These are phyloP conservation scores for Pilatotrama ljubarskyi DNA, from an alignment of 768 basidiomycete species.

Conservation along the genomic window DNA sequence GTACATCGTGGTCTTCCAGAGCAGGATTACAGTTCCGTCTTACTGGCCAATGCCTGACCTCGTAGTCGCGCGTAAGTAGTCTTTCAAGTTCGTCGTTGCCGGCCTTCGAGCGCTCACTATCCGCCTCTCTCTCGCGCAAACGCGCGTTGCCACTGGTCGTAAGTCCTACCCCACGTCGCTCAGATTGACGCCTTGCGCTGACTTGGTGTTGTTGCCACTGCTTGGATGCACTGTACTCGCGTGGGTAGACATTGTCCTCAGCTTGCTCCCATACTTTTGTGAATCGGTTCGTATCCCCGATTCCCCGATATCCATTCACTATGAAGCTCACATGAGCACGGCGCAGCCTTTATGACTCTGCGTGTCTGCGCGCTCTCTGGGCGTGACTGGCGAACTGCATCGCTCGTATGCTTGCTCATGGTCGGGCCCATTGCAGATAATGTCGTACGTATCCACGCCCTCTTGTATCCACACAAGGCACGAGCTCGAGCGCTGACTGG, in stretches of 20 bases:
- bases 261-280: constrained; percentile 6
- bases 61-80: too few relatives aligned
- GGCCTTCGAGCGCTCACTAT: too few relatives aligned
- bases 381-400: background rate
- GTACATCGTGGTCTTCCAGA: too few relatives aligned
- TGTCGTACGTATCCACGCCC: background rate
- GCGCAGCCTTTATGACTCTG: constrained; percentile 13
- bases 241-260: background rate
- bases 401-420: background rate
- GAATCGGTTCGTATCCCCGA: background rate
- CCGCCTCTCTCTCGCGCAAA: too few relatives aligned
- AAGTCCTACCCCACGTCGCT: too few relatives aligned
- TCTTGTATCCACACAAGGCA: too few relatives aligned
- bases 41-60: too few relatives aligned
- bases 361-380: constrained; percentile 15
- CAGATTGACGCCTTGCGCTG: too few relatives aligned
- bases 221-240: background rate
- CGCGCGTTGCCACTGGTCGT: too few relatives aligned
- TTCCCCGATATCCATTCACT: background rate
- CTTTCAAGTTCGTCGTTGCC: too few relatives aligned
- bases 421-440: constrained; percentile 2
- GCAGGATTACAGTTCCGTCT: too few relatives aligned
- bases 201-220: background rate
- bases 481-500: background rate
- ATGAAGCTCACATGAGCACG: too few relatives aligned